Conservation (phyloP, 2,329 filamentous ascomycete genomes). For the Aspergillus fructus region DNA sequence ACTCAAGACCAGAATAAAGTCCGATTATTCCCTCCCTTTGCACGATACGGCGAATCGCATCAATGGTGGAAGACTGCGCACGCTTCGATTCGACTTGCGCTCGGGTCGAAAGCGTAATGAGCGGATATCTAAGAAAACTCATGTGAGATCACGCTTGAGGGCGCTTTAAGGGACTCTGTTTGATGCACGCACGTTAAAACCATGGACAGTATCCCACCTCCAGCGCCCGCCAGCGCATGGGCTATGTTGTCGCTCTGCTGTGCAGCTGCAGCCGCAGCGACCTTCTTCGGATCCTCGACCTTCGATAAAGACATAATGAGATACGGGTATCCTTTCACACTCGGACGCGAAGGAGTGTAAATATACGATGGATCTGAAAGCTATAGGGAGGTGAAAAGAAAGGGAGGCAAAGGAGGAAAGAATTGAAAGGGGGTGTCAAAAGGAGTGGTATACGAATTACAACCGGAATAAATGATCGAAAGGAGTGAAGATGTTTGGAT, state of each 20-base stretch:
- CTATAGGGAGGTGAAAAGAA: neutral
- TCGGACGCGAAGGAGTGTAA: neutral
- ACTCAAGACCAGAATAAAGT: conserved; percentile 89
- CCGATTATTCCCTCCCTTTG: conserved; percentile 86
- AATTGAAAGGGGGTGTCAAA: neutral
- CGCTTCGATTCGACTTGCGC: conserved; percentile 97
- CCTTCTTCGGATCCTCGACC: conserved; percentile 35
- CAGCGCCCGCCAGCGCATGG: conserved; percentile 88
- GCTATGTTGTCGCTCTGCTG: conserved; percentile 96
- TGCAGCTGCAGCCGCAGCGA: conserved; percentile 59
- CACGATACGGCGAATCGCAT: conserved; percentile 81
- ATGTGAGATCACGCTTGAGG: neutral
- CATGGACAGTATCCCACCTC: conserved; percentile 94
- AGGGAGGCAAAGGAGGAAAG: conserved; percentile 7
- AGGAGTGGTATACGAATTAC: conserved; percentile 9
- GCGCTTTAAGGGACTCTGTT: neutral
- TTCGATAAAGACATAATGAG: conserved; percentile 41
- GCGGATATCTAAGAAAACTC: conserved; percentile 70
- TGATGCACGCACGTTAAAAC: conserved; percentile 70
- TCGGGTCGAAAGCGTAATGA: conserved; percentile 95
- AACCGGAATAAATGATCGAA: conserved; percentile 6
- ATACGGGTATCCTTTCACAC: neutral
- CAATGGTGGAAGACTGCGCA: conserved; percentile 78
- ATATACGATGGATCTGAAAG: neutral
- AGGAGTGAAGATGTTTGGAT: conserved; percentile 28